Conservation (phyloP, 495 filamentous ascomycete genomes). For the Penicillium maclennaniae region DNA sequence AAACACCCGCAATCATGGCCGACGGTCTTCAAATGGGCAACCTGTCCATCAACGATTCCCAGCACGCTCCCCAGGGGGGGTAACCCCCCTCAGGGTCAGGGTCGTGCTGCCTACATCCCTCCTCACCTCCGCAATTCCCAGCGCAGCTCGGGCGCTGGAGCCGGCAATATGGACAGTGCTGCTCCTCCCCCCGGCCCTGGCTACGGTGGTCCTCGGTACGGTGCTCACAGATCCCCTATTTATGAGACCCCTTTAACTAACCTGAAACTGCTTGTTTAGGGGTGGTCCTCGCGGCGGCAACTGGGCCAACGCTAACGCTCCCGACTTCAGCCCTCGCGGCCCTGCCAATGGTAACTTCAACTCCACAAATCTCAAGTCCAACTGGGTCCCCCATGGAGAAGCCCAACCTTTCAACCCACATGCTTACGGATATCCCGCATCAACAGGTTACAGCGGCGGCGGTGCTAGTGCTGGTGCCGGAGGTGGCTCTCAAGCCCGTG, state of each 20-base stretch:
- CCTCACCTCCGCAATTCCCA: conserved; percentile 70
- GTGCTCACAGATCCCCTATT: not conserved
- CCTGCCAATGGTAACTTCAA: conserved; percentile 42
- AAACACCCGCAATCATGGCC: conserved; percentile 67
- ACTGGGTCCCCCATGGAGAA: conserved; percentile 35
- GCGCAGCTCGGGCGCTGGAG: not conserved
- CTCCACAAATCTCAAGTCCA: conserved; percentile 13
- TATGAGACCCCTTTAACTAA: conserved; percentile 1
- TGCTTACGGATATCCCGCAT: conserved; percentile 63
- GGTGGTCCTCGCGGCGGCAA: conserved; percentile 57
- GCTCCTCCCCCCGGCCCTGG: conserved; percentile 31
- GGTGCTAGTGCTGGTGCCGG: conserved; percentile 42
- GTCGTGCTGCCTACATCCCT: conserved; percentile 86
- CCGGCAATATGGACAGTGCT: conserved; percentile 33
- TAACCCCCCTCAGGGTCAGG: conserved; percentile 27
- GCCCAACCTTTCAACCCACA: conserved; percentile 57
- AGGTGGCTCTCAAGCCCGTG: conserved; percentile 52
- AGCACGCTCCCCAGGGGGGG: conserved; percentile 54
- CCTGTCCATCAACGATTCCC: conserved; percentile 69
- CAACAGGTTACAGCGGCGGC: conserved; percentile 47
- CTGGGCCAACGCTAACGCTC: conserved; percentile 64
- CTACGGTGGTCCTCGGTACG: conserved; percentile 41
- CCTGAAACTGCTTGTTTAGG: conserved; percentile 8
- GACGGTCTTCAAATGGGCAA: conserved; percentile 91
- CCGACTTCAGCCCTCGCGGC: conserved; percentile 63